These are phyloP conservation scores for Saccharomycopsis fermentans DNA, from an alignment of 805 yeast genomes.

Conservation along the genomic window DNA sequence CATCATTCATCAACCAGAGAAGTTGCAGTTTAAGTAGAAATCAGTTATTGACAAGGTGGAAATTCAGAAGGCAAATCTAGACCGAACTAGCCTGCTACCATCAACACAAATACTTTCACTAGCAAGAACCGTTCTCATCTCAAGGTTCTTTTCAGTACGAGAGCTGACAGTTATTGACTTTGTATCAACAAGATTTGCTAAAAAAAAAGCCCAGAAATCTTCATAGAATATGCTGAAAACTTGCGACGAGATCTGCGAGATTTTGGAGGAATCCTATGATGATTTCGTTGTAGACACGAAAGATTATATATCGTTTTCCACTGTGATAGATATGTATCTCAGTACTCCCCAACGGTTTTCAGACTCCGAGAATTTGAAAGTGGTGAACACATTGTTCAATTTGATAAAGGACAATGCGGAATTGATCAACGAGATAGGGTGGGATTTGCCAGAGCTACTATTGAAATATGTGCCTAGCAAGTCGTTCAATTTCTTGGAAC, in stretches of 20 bases:
- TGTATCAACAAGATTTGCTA: no score
- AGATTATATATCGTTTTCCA: constrained; percentile 65
- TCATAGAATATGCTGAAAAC: background rate
- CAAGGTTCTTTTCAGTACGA: no score
- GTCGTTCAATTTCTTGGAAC: constrained; percentile 27
- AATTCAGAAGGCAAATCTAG: no score
- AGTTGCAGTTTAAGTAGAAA: no score
- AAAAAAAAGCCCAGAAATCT: no score
- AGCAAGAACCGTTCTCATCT: no score
- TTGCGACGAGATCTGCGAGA: constrained; percentile 8
- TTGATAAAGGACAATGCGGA: constrained; percentile 37
- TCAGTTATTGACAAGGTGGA: no score
- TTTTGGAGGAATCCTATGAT: constrained; percentile 10
- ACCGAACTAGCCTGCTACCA: no score
- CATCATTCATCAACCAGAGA: no score
- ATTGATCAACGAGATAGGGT: constrained; percentile 61
- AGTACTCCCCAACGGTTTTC: constrained; percentile 35
- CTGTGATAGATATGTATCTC: constrained; percentile 55
- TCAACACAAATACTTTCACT: no score
- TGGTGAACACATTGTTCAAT: constrained; percentile 38
- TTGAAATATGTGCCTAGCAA: constrained; percentile 38
- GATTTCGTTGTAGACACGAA: constrained; percentile 25
- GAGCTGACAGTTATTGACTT: no score
- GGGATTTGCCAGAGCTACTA: constrained; percentile 80
- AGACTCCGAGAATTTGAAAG: constrained; percentile 38